A percentile compares a stretch with the other conserved stretches of the same genome.
Evolutionary conservation across 495 filamentous ascomycete genomes (phyloP).

Genomic region (Recurvomyces mirabilis): DNA sequence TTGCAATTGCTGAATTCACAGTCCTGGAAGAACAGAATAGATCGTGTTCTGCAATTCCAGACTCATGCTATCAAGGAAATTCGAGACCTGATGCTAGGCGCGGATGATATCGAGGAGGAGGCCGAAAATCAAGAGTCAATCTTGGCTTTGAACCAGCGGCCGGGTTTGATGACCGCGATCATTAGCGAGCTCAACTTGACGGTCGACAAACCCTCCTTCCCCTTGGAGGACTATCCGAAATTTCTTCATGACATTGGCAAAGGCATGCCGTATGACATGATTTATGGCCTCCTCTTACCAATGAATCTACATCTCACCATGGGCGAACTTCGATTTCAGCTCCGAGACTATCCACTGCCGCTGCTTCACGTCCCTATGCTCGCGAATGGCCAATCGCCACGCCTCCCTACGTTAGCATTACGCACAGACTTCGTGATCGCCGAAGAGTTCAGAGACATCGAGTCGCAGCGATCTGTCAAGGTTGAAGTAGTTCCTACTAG

Average conservation of each 20-base stretch:
- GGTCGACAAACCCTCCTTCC: constrained; percentile 90
- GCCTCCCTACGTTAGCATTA: constrained; percentile 70
- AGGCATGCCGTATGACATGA: constrained; percentile 82
- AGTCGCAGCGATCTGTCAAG: constrained; percentile 66
- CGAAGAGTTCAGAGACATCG: constrained; percentile 71
- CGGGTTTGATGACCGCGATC: constrained; percentile 66
- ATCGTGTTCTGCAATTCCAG: constrained; percentile 57
- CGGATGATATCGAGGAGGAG: constrained; percentile 70
- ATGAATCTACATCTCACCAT: constrained; percentile 83
- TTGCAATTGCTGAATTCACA: constrained; percentile 73
- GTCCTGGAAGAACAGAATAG: constrained; percentile 88
- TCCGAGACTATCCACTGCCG: constrained; percentile 90
- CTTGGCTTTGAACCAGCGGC: constrained; percentile 75
- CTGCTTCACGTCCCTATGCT: constrained; percentile 81
- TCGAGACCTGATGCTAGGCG: constrained; percentile 68
- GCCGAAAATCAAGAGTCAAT: constrained; percentile 73
- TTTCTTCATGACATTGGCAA: constrained; percentile 87
- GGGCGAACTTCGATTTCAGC: constrained; percentile 73
- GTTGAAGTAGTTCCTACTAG: constrained; percentile 75
- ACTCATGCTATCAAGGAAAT: constrained; percentile 66
- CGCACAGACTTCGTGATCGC: constrained; percentile 92
- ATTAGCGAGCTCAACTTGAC: constrained; percentile 77
- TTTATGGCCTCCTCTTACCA: constrained; percentile 79
- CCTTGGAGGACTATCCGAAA: constrained; percentile 61
- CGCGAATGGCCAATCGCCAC: constrained; percentile 64